phyloP scores from a whole-genome alignment of 768 basidiomycete species.

The Lenzites betulinus region DNA sequence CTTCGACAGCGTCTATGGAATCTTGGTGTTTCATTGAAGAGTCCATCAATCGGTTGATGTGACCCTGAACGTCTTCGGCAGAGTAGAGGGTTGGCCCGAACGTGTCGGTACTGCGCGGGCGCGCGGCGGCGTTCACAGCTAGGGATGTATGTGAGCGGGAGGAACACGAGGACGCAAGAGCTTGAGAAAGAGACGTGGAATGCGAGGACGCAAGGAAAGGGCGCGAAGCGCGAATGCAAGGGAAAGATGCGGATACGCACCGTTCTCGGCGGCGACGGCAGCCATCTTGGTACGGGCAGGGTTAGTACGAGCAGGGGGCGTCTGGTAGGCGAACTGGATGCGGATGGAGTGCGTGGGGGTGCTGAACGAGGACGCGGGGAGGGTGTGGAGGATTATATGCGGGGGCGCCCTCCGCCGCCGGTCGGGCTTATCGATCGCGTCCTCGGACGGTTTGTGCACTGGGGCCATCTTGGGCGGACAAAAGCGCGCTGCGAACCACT shows the following conservation, averaged over 20 bases:
- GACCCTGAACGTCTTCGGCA: too few relatives aligned
- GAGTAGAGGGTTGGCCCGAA: too few relatives aligned
- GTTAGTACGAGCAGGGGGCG: background rate
- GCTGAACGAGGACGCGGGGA: background rate
- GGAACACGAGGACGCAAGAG: too few relatives aligned
- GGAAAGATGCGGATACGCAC: background rate
- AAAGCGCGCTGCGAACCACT: background rate
- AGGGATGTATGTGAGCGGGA: too few relatives aligned
- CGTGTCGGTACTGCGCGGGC: too few relatives aligned
- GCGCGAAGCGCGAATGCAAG: too few relatives aligned
- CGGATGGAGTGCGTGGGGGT: background rate
- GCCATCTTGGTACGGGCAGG: background rate
- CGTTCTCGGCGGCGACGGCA: background rate
- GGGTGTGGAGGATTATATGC: background rate
- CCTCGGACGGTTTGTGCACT: background rate
- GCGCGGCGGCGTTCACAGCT: too few relatives aligned
- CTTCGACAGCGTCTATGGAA: too few relatives aligned
- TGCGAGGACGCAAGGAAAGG: too few relatives aligned
- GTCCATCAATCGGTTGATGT: too few relatives aligned
- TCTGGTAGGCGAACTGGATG: background rate
- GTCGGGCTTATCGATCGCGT: background rate
- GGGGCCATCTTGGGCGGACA: background rate
- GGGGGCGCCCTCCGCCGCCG: background rate
- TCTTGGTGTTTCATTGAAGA: too few relatives aligned
- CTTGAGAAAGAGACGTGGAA: too few relatives aligned